Percentiles rank a stretch among this genome's conserved stretches.
Conservation (phyloP, 371 early-diverging fungal genomes). For the Circinella umbellata region DNA sequence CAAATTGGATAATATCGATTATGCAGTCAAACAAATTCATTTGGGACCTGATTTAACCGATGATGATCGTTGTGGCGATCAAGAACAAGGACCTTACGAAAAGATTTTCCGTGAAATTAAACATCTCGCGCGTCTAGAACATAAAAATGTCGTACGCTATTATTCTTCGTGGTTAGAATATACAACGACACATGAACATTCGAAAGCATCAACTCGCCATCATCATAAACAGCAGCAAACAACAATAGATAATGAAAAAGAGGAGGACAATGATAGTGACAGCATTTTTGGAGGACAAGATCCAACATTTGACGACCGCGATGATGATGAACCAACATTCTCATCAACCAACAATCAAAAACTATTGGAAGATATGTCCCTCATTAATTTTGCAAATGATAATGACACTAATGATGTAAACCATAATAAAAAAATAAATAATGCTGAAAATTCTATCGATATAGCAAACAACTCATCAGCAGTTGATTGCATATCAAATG, state of each 20-base stretch:
- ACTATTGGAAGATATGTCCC: conserved; percentile 10
- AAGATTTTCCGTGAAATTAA: conserved; percentile 93
- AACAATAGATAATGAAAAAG: conserved; percentile 26
- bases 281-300: conserved; percentile 22
- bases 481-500: neutral
- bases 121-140: conserved; percentile 84
- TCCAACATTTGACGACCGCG: conserved; percentile 25
- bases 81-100: conserved; percentile 56
- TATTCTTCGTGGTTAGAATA: conserved; percentile 93
- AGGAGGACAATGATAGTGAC: conserved; percentile 1
- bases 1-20: conserved; percentile 81
- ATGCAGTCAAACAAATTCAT: conserved; percentile 89
- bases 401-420: neutral
- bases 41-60: conserved; percentile 46
- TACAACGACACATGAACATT: conserved; percentile 15
- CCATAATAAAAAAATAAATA: neutral
- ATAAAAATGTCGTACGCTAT: conserved; percentile 92
- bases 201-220: neutral
- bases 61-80: conserved; percentile 23
- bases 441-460: neutral
- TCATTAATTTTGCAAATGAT: conserved; percentile 10
- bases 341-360: neutral
- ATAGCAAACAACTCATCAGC: neutral
- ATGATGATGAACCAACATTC: neutral
- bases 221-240: too few relatives aligned